These are phyloP conservation scores for Dimargaris verticillata DNA, from an alignment of 192 early-diverging fungal species.

Conservation along the genomic window DNA sequence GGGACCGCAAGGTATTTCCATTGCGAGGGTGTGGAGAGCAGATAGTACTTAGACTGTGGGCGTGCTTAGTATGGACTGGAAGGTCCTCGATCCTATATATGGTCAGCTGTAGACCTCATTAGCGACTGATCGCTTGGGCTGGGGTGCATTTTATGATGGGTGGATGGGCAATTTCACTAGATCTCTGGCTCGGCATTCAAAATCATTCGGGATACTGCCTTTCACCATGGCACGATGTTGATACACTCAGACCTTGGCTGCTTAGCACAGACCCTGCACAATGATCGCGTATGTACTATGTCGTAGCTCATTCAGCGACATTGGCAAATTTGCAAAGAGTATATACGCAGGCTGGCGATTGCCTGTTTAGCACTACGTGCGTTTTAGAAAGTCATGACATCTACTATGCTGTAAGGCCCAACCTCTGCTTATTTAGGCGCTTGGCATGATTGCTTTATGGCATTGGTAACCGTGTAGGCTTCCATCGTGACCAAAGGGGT, in stretches of 20 bases:
- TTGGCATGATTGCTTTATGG: slow-evolving; percentile 10
- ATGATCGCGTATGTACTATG: slow-evolving; percentile 12
- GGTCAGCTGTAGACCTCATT: background rate
- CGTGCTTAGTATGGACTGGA: slow-evolving; percentile 10
- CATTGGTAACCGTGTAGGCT: slow-evolving; percentile 15
- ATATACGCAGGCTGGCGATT: slow-evolving; percentile 16
- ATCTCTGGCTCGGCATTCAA: slow-evolving; percentile 92
- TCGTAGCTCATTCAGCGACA: background rate
- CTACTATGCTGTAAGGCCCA: too few species aligned
- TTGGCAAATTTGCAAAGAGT: slow-evolving; percentile 15
- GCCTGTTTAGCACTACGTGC: background rate
- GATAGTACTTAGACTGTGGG: slow-evolving; percentile 10
- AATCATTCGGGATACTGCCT: slow-evolving; percentile 60
- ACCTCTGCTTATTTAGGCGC: background rate
- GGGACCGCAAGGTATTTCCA: slow-evolving; percentile 48
- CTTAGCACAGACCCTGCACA: slow-evolving; percentile 32
- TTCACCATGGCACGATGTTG: slow-evolving; percentile 98
- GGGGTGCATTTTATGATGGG: slow-evolving; percentile 4
- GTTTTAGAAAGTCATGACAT: too few species aligned
- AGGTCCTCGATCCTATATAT: background rate
- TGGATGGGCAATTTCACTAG: slow-evolving; percentile 12
- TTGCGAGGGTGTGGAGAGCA: background rate
- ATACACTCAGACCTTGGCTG: slow-evolving; percentile 66
- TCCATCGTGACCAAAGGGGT: slow-evolving; percentile 74
- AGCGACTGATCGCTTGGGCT: slow-evolving; percentile 3